Evolutionary conservation across 768 basidiomycete species (phyloP), one percentile per base, ranked within the genome.

Genomic region (Rhizopogon vesiculosus): DNA sequence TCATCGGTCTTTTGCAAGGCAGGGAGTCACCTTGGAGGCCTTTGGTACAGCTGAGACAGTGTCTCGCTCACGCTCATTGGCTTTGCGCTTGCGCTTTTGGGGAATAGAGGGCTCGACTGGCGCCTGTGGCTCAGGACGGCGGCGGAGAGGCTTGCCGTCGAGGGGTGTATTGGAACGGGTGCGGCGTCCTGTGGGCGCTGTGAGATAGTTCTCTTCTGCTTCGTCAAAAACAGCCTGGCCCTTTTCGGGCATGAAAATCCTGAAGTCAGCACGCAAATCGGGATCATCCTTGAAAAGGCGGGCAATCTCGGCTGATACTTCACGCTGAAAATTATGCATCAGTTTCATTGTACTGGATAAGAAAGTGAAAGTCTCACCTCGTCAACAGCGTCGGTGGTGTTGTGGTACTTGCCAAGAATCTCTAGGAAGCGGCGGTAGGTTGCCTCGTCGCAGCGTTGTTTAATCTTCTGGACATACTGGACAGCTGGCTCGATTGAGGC

Each of bases 401-500:
- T 74, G 53, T 86, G 81, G 65, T 85, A 84, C 42, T 79, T 74
- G 7, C 84, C 82, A 3, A 93, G 72, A 52, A 92, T 86, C 62
- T 89, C 87, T 25, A 92, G 70, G 64, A 93, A 93, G 61, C 84
- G 81, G 53, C 82, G 81, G 61, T 92, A 93, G 5, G 89, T 93
- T 15, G 93, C 92, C 0, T 91, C 82, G 59, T 96, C 91, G 71
- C 92, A 97, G 15, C 93, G 85, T 56, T 89, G 87, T 70, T 97
- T 98, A 72, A 98, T 97, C 73, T 93, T 93, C 72, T 95, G 93
- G 33, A 99, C 93, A 62, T 96, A 98, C 63, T 92, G 85, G 55
- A 98, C 87, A 0, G 97, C 97, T 16, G 84, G 86, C 61, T 86
- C 83, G 42, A 89, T 82, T 22, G 82, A 73, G 59, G 74, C 76